phyloP scores from a whole-genome alignment of 345 rosid genomes.

The Salix arbutifolia region DNA sequence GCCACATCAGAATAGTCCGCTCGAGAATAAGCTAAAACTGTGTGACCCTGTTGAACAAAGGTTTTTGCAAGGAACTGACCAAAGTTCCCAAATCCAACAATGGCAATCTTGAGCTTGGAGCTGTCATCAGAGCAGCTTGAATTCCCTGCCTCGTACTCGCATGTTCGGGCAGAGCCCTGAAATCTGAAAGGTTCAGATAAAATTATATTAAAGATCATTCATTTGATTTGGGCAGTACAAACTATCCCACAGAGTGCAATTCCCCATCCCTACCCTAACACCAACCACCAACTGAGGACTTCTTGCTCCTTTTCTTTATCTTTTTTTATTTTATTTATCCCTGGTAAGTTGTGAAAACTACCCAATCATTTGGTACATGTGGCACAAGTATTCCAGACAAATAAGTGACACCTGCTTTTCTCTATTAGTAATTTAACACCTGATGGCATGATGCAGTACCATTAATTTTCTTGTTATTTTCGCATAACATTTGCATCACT shows the following conservation, averaged over 20 bases:
- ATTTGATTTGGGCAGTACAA: background rate
- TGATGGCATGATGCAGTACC: too few relatives aligned
- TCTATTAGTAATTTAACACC: too few relatives aligned
- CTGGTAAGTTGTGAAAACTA: too few relatives aligned
- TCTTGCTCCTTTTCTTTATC: too few relatives aligned
- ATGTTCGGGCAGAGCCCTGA: conserved; percentile 7
- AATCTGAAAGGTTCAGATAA: conserved; percentile 4
- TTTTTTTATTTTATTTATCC: too few relatives aligned
- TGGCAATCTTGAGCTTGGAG: conserved; percentile 60
- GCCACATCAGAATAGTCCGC: conserved; percentile 59
- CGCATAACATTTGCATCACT: too few relatives aligned
- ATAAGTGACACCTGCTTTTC: too few relatives aligned
- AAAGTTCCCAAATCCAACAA: conserved; percentile 77
- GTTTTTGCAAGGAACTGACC: conserved; percentile 74
- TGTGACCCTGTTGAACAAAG: conserved; percentile 59
- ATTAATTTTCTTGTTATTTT: too few relatives aligned
- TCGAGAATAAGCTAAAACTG: conserved; percentile 65
- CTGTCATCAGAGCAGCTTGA: conserved; percentile 27
- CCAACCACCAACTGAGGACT: too few relatives aligned
- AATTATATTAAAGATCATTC: background rate
- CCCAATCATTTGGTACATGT: too few relatives aligned
- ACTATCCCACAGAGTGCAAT: background rate
- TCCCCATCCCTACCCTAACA: too few relatives aligned
- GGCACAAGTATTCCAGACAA: too few relatives aligned
- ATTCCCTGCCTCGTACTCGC: conserved; percentile 18